These are phyloP conservation scores for Naematelia aurantialba DNA, from an alignment of 768 basidiomycete species.

Conservation along the genomic window DNA sequence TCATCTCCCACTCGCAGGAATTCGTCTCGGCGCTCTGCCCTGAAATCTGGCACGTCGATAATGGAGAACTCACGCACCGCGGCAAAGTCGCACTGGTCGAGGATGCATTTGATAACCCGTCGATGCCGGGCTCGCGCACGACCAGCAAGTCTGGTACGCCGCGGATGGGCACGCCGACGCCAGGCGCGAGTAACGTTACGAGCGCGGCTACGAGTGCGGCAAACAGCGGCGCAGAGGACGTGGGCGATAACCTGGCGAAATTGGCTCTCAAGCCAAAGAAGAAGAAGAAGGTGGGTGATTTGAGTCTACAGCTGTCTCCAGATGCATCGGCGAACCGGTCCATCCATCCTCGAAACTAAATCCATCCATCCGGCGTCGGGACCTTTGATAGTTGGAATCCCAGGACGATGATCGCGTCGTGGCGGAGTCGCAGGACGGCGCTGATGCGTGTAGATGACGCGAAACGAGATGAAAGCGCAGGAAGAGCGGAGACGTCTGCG, in stretches of 20 bases:
- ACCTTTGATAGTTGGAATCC: no score
- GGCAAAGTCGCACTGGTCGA: constrained; percentile 83
- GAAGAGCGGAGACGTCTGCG: constrained; percentile 78
- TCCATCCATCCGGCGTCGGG: no score
- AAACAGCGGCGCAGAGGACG: constrained; percentile 35
- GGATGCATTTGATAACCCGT: constrained; percentile 70
- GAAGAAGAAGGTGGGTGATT: constrained; percentile 73
- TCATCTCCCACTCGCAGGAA: constrained; percentile 83
- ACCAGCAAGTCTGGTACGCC: constrained; percentile 66
- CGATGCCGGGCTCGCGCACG: constrained; percentile 65
- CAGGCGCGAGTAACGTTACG: constrained; percentile 64
- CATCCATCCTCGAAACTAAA: no score
- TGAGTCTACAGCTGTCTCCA: no score
- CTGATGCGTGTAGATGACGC: constrained; percentile 29
- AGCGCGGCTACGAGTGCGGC: constrained; percentile 50
- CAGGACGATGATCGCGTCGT: not conserved
- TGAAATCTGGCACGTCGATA: constrained; percentile 93
- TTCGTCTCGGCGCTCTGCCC: constrained; percentile 56
- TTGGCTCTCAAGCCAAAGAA: constrained; percentile 56
- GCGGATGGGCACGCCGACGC: constrained; percentile 55
- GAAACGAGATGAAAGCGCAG: constrained; percentile 68
- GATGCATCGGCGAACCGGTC: no score
- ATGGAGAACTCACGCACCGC: constrained; percentile 75
- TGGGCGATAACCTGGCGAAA: constrained; percentile 37
- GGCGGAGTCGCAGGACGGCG: not conserved